phyloP scores from a whole-genome alignment of 345 rosid species.

The Tarenaya hassleriana region DNA sequence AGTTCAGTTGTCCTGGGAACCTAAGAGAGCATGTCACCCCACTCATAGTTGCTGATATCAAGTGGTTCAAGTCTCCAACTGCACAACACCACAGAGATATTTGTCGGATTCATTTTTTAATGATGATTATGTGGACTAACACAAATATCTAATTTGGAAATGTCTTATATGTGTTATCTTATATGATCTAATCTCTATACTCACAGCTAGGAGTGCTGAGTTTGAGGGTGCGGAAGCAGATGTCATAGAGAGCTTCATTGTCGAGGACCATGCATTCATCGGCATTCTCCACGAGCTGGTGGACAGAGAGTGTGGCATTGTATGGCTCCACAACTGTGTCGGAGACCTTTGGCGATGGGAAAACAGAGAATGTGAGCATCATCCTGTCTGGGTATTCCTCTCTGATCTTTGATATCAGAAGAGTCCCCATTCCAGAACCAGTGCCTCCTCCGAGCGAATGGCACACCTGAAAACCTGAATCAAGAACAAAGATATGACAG shows the following conservation, averaged over 20 bases:
- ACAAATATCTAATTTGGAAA: background rate
- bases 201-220: conserved; percentile 97
- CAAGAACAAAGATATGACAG: background rate
- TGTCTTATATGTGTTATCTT: background rate
- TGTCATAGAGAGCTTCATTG: conserved; percentile 94
- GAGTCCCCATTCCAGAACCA: conserved; percentile 98
- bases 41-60: conserved; percentile 94
- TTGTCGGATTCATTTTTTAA: no score
- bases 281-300: conserved; percentile 91
- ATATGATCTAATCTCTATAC: no score
- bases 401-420: conserved; percentile 84
- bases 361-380: conserved; percentile 97
- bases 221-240: conserved; percentile 95
- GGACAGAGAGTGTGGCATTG: conserved; percentile 96
- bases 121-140: no score
- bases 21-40: conserved; percentile 92
- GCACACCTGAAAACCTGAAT: conserved; percentile 85
- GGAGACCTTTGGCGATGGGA: no score
- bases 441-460: no score
- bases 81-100: conserved; percentile 16
- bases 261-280: conserved; percentile 99
- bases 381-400: conserved; percentile 97
- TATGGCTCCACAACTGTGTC: conserved; percentile 98
- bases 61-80: conserved; percentile 96
- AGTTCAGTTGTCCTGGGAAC: conserved; percentile 96